Conservation (phyloP, 306 rosid genomes). For the Medicago ruthenica region DNA sequence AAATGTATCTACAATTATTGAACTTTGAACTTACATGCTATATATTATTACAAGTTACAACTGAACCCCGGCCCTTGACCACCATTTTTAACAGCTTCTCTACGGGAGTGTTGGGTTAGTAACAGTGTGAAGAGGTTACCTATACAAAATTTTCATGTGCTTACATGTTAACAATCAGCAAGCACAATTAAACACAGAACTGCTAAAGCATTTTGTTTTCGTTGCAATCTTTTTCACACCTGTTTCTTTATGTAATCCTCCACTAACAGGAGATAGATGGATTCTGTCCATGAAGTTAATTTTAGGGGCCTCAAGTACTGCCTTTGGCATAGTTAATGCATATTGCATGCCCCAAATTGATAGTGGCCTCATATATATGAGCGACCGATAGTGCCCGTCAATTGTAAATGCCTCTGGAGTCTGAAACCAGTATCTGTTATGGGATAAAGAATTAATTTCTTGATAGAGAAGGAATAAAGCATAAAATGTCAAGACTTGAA, state of each 20-base stretch:
- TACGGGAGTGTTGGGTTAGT: constrained; percentile 39
- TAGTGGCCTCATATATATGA: constrained; percentile 92
- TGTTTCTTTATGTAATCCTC: constrained; percentile 61
- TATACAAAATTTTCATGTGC: constrained; percentile 50
- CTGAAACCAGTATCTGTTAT: constrained; percentile 86
- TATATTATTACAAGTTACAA: constrained; percentile 40
- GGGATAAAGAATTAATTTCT: constrained; percentile 18
- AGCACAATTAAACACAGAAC: constrained; percentile 82
- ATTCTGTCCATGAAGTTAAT: constrained; percentile 95
- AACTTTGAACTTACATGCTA: constrained; percentile 35
- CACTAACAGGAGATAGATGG: constrained; percentile 64
- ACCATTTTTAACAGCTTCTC: constrained; percentile 40
- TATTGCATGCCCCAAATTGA: constrained; percentile 96
- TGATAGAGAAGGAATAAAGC: constrained; percentile 7
- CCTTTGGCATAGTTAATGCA: constrained; percentile 80
- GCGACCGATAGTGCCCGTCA: constrained; percentile 90
- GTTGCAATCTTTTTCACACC: constrained; percentile 76
- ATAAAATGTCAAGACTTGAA: constrained; percentile 14
- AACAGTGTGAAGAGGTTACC: constrained; percentile 32
- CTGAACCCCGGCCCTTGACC: constrained; percentile 39
- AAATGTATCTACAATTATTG: background rate
- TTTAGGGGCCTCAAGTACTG: constrained; percentile 89
- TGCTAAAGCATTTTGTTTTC: constrained; percentile 73
- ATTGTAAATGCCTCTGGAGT: constrained; percentile 96
- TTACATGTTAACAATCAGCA: constrained; percentile 58